Conservation (phyloP, 257 asterid species). For the Solanum microdontum region DNA sequence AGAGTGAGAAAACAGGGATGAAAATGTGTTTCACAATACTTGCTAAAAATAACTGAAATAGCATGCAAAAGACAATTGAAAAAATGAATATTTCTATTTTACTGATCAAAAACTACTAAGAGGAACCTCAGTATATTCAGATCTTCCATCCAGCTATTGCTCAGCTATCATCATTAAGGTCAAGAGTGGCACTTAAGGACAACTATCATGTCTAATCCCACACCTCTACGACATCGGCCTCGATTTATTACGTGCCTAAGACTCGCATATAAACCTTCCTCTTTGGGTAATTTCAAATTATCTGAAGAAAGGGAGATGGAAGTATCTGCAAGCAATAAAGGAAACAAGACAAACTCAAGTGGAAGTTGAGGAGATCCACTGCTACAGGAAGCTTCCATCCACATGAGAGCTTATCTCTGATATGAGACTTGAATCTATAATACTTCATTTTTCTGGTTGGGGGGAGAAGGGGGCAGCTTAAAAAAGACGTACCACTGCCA, state of each 20-base stretch:
- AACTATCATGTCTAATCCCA: background rate
- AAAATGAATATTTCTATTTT: background rate
- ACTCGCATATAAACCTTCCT: background rate
- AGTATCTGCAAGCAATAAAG: background rate
- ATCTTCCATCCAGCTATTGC: background rate
- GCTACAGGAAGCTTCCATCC: background rate
- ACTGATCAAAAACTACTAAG: background rate
- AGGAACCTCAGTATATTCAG: background rate
- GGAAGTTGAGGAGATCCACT: background rate
- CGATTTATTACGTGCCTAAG: background rate
- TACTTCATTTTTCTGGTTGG: background rate
- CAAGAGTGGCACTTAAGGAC: background rate
- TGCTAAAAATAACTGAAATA: background rate
- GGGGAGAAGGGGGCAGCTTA: background rate
- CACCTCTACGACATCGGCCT: background rate
- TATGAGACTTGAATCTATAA: background rate
- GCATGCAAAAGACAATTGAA: background rate
- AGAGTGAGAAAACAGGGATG: slow-evolving; percentile 4
- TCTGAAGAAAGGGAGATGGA: background rate
- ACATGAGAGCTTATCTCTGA: background rate
- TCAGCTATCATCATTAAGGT: background rate
- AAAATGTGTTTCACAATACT: background rate
- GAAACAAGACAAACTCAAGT: background rate
- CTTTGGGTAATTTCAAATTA: background rate
- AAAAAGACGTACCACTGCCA: background rate